phyloP scores from a whole-genome alignment of 345 rosid species.

The Rhodamnia argentea region DNA sequence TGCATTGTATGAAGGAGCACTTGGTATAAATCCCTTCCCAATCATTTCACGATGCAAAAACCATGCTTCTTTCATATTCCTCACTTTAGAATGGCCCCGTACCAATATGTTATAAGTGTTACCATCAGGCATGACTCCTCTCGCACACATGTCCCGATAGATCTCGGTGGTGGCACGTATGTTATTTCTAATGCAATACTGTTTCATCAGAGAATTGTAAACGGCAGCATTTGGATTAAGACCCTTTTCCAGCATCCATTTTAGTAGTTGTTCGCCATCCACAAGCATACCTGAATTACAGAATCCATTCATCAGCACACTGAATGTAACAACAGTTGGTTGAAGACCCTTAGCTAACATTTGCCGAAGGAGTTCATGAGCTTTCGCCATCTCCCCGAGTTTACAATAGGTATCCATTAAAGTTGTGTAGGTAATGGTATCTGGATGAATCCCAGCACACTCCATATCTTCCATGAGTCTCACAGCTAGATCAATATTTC shows the following conservation, averaged over 20 bases:
- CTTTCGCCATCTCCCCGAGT: slow-evolving; percentile 55
- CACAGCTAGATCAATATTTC: slow-evolving; percentile 49
- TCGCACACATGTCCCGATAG: slow-evolving; percentile 47
- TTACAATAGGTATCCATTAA: slow-evolving; percentile 81
- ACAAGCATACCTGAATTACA: slow-evolving; percentile 73
- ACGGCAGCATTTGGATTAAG: slow-evolving; percentile 66
- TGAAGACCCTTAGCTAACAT: slow-evolving; percentile 72
- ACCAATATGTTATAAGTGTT: slow-evolving; percentile 75
- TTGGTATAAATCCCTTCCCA: slow-evolving; percentile 47
- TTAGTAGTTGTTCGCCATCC: slow-evolving; percentile 66
- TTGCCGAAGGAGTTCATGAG: slow-evolving; percentile 52
- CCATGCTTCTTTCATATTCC: slow-evolving; percentile 98
- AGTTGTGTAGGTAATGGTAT: slow-evolving; percentile 68
- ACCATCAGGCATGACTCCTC: slow-evolving; percentile 58
- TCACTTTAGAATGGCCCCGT: slow-evolving; percentile 89
- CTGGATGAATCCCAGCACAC: slow-evolving; percentile 45
- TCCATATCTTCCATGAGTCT: slow-evolving; percentile 72
- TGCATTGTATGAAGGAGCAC: slow-evolving; percentile 51
- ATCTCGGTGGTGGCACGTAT: slow-evolving; percentile 38
- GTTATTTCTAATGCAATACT: slow-evolving; percentile 45
- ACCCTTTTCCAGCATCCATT: slow-evolving; percentile 84
- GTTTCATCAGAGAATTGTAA: slow-evolving; percentile 80
- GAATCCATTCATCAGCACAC: slow-evolving; percentile 86
- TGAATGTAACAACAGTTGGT: slow-evolving; percentile 73
- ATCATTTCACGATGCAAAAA: slow-evolving; percentile 61